phyloP scores from a whole-genome alignment of 2,329 filamentous ascomycete species.

The Microdochium nivale region DNA sequence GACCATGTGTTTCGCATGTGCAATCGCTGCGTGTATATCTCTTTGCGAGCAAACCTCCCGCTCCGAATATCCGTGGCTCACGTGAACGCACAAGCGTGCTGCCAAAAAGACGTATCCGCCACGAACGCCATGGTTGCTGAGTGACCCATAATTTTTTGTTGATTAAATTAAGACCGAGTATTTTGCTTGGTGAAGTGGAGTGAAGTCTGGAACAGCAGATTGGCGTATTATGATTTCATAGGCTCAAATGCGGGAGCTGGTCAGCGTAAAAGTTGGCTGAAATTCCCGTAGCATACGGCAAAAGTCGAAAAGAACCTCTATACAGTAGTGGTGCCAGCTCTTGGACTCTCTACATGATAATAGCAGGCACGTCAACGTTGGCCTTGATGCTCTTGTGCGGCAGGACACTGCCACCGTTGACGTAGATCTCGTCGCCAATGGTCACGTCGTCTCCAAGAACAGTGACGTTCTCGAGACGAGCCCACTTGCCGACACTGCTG shows the following conservation, averaged over 20 bases:
- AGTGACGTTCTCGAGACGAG: slow-evolving; percentile 94
- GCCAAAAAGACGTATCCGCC: not conserved
- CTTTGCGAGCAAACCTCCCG: not conserved
- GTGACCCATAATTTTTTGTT: not conserved
- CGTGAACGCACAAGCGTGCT: not conserved
- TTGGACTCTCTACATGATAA: slow-evolving; percentile 47
- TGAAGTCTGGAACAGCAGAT: not conserved
- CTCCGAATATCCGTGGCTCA: not conserved
- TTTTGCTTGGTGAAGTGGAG: not conserved
- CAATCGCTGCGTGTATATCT: not conserved
- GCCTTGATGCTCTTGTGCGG: slow-evolving; percentile 99
- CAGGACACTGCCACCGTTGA: slow-evolving; percentile 90
- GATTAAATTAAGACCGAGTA: not conserved
- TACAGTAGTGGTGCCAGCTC: not conserved
- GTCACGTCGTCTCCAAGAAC: slow-evolving; percentile 96
- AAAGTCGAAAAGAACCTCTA: not conserved
- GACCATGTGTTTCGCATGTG: not conserved
- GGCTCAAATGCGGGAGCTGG: not conserved
- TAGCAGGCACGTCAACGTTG: slow-evolving; percentile 77
- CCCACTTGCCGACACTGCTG: slow-evolving; percentile 91
- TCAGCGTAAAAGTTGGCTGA: not conserved
- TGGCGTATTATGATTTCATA: not conserved
- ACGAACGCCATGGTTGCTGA: not conserved
- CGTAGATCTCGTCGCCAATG: slow-evolving; percentile 96
- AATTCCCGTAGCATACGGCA: not conserved